Evolutionary conservation across 371 early-diverging fungal species (phyloP).

Genomic region (Apophysomyces variabilis): DNA sequence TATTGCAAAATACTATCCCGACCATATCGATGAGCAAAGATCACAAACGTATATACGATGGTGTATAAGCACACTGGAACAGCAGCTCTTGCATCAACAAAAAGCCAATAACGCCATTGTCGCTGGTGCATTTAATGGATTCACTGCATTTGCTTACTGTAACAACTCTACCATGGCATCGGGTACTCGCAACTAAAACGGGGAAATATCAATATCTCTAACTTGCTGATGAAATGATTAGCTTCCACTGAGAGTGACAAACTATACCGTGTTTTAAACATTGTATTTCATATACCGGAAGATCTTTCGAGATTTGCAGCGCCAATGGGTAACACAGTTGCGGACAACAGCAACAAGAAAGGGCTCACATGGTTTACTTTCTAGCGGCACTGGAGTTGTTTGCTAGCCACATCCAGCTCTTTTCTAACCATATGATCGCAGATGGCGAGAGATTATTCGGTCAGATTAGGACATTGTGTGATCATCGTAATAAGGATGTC

Average conservation of each 20-base stretch:
- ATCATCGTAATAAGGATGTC: slow-evolving; percentile 58
- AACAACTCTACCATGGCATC: slow-evolving; percentile 1
- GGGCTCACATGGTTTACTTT: slow-evolving; percentile 1
- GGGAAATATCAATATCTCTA: not conserved
- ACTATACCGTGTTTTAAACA: slow-evolving; percentile 37
- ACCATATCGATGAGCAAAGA: slow-evolving; percentile 21
- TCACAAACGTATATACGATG: slow-evolving; percentile 36
- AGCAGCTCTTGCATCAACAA: slow-evolving; percentile 34
- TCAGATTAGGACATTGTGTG: slow-evolving; percentile 44
- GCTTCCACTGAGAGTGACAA: slow-evolving; percentile 32
- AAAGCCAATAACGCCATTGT: slow-evolving; percentile 36
- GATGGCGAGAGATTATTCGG: slow-evolving; percentile 53
- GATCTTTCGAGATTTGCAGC: slow-evolving; percentile 47
- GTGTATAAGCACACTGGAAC: slow-evolving; percentile 41
- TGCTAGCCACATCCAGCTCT: slow-evolving; percentile 52
- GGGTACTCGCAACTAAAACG: not conserved
- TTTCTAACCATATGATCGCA: slow-evolving; percentile 44
- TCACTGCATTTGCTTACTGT: slow-evolving; percentile 45
- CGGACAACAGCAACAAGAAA: too few relatives aligned
- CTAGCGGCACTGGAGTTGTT: slow-evolving; percentile 65
- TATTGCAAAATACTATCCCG: slow-evolving; percentile 44
- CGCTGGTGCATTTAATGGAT: slow-evolving; percentile 45
- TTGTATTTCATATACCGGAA: slow-evolving; percentile 49
- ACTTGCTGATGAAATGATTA: not conserved
- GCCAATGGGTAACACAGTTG: slow-evolving; percentile 44